These are phyloP conservation scores for Trametes maxima DNA, from an alignment of 768 basidiomycete species.

Conservation along the genomic window DNA sequence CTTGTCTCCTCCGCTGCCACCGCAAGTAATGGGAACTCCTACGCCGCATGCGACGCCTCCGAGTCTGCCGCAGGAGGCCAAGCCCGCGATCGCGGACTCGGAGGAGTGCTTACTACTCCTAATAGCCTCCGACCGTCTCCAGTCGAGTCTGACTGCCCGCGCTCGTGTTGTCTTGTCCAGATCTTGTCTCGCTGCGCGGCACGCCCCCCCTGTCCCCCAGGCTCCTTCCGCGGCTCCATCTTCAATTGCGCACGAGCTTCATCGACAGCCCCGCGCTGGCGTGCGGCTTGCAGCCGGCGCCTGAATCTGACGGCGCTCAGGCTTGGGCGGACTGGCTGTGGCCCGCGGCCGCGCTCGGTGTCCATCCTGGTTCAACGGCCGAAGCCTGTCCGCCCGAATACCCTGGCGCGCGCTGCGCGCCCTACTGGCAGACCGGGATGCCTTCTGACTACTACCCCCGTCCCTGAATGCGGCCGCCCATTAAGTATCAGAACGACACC, in stretches of 20 bases:
- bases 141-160: too few relatives aligned
- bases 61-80: background rate
- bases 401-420: background rate
- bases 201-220: background rate
- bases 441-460: background rate
- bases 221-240: background rate
- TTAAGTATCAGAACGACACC: too few relatives aligned
- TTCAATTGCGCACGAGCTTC: background rate
- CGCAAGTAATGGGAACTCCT: background rate
- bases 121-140: background rate
- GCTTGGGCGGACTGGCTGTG: too few relatives aligned
- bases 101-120: background rate
- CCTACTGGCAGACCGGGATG: too few relatives aligned
- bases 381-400: background rate
- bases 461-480: background rate
- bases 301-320: background rate
- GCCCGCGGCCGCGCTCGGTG: background rate
- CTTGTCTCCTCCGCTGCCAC: conserved; percentile 5
- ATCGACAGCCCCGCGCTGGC: too few relatives aligned
- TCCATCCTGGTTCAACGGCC: background rate
- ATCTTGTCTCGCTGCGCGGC: background rate
- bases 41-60: background rate
- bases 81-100: background rate
- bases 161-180: background rate
- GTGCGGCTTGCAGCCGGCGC: too few relatives aligned